Evolutionary conservation across 495 filamentous ascomycete genomes (phyloP), one percentile per base, ranked within the genome.

Genomic region (Haplographium delicatum): DNA sequence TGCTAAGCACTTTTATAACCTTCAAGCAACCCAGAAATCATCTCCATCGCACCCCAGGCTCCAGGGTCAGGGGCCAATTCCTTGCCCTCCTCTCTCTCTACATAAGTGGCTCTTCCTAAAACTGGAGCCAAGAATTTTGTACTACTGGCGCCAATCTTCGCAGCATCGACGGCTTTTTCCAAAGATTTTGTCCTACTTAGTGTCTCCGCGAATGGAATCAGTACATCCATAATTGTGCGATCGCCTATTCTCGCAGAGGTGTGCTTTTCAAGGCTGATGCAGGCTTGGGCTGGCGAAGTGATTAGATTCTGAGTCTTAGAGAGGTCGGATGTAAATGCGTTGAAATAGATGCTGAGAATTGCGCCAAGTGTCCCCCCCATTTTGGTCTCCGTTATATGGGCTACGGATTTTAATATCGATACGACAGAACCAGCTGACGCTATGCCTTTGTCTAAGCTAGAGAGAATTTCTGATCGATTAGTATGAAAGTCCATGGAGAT

Each of bases 191-290:
- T 31, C 13, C 13, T 31, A 6, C 68, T 82, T 44, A 58, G 35
- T 19, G 18, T 19, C 10, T 39, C 15, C 5, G 22, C 16, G 59
- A 81, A 80, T 16, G 41, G 41, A 44, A 44, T 44, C 41, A 44
- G 25, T 13, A 25, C 41, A 44, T 44, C 41, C 41, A 44, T 44
- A 20, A 44, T 44, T 5, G 41, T 44, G 9, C 51, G 75, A 6
- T 69, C 61, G 4, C 41, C 41, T 5, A 44, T 16, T 8, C 22
- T 8, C 41, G 41, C 41, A 8, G 13, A 9, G 6, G 41, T 44
- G 22, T 44, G 19, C 4, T 25, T 5, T 9, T 26, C 9, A 8
- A 44, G 23, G 5, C 8, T 26, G 7, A 6, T 31, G 13, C 28
- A 31, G 6, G 28, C 28, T 6, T n/a, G 7, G 28, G 28, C 28